phyloP scores from a whole-genome alignment of 441 rosid species.

The Capsella rubella region DNA sequence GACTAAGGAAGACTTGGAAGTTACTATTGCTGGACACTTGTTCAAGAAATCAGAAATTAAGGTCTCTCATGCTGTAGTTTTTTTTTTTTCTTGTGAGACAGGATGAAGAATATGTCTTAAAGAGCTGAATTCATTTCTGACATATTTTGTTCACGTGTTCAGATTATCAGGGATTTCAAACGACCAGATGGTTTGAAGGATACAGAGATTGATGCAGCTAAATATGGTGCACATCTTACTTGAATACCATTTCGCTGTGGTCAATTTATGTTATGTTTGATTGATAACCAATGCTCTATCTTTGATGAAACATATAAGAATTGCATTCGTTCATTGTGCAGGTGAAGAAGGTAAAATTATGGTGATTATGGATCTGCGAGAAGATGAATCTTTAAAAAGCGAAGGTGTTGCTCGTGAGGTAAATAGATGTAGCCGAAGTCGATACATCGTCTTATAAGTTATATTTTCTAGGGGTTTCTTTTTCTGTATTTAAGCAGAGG shows the following conservation, averaged over 20 bases:
- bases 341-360: conserved; percentile 98
- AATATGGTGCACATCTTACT: conserved; percentile 64
- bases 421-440: conserved; percentile 28
- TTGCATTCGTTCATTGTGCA: conserved; percentile 45
- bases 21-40: conserved; percentile 72
- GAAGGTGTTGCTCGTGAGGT: conserved; percentile 99
- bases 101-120: conserved; percentile 13
- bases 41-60: conserved; percentile 82
- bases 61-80: conserved; percentile 50
- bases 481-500: background rate
- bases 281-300: background rate
- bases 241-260: background rate
- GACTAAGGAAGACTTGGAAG: conserved; percentile 56
- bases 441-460: conserved; percentile 18
- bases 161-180: conserved; percentile 89
- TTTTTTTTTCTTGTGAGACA: background rate
- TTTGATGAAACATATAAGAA: conserved; percentile 12
- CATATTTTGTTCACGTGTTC: conserved; percentile 27
- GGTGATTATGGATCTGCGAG: conserved; percentile 88
- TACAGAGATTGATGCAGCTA: conserved; percentile 88
- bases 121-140: background rate
- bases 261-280: conserved; percentile 13
- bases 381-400: conserved; percentile 77
- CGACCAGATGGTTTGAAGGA: conserved; percentile 84
- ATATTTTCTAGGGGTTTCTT: background rate